phyloP scores from a whole-genome alignment of 2,329 filamentous ascomycete genomes.

The Periconia sp. region DNA sequence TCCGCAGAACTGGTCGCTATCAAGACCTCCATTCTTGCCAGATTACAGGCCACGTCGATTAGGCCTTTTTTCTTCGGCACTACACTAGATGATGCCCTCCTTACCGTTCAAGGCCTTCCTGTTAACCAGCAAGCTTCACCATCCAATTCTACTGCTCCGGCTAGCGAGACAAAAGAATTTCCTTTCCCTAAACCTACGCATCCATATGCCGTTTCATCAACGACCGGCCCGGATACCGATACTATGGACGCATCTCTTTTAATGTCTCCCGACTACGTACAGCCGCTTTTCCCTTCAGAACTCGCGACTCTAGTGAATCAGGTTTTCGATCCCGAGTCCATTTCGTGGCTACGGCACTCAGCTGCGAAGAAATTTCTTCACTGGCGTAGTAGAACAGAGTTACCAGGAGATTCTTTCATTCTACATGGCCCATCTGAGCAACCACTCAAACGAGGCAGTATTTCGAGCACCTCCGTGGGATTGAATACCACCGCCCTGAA shows the following conservation, averaged over 20 bases:
- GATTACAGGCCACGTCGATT: conserved; percentile 64
- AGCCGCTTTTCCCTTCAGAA: conserved; percentile 79
- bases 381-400: conserved; percentile 63
- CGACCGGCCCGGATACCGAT: conserved; percentile 73
- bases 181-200: conserved; percentile 42
- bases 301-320: conserved; percentile 71
- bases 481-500: conserved; percentile 30
- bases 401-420: conserved; percentile 34
- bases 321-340: conserved; percentile 78
- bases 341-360: conserved; percentile 80
- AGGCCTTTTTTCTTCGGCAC: conserved; percentile 71
- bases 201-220: conserved; percentile 81
- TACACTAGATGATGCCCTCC: conserved; percentile 41
- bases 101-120: conserved; percentile 40
- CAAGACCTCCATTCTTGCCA: conserved; percentile 65
- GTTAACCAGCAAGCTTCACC: conserved; percentile 16
- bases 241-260: conserved; percentile 91
- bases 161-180: conserved; percentile 26
- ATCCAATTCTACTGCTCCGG: conserved; percentile 5
- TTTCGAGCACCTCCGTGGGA: conserved; percentile 38
- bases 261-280: conserved; percentile 90
- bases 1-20: conserved; percentile 61
- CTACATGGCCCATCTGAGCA: conserved; percentile 29
- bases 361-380: conserved; percentile 81
- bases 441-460: conserved; percentile 26